Evolutionary conservation across 139 green algal species (phyloP).

Genomic region (Micractinium sp.): DNA sequence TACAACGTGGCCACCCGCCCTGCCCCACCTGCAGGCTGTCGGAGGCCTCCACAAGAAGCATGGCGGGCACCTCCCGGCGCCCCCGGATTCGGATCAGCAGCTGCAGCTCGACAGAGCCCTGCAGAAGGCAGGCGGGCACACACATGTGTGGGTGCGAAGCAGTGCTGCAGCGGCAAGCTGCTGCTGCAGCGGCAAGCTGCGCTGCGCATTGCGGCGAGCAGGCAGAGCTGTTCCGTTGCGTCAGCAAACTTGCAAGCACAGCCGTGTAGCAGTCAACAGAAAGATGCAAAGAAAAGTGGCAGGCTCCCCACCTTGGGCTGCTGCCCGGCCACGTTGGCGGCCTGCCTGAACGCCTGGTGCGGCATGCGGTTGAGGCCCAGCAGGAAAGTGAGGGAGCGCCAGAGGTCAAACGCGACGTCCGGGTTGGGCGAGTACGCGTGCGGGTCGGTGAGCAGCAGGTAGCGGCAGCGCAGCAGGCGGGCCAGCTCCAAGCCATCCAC

Average conservation of each 20-base stretch:
- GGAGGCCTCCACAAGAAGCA: background rate
- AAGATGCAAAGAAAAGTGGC: background rate
- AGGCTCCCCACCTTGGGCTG: background rate
- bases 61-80: background rate
- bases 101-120: background rate
- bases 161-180: too few relatives aligned
- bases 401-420: background rate
- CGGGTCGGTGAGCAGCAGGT: too few relatives aligned
- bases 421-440: background rate
- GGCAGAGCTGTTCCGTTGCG: background rate
- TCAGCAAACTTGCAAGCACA: background rate
- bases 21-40: background rate
- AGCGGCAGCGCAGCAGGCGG: background rate
- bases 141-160: background rate
- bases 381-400: constrained; percentile 2
- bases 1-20: too few relatives aligned
- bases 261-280: background rate
- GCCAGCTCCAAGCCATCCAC: background rate
- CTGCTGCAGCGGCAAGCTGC: too few relatives aligned
- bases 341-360: background rate
- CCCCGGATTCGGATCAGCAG: background rate
- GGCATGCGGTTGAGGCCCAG: background rate
- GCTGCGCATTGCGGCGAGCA: background rate
- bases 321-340: too few relatives aligned
- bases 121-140: background rate